These are phyloP conservation scores for Candida yuanshanica DNA, from an alignment of 805 yeast genomes.

Conservation along the genomic window DNA sequence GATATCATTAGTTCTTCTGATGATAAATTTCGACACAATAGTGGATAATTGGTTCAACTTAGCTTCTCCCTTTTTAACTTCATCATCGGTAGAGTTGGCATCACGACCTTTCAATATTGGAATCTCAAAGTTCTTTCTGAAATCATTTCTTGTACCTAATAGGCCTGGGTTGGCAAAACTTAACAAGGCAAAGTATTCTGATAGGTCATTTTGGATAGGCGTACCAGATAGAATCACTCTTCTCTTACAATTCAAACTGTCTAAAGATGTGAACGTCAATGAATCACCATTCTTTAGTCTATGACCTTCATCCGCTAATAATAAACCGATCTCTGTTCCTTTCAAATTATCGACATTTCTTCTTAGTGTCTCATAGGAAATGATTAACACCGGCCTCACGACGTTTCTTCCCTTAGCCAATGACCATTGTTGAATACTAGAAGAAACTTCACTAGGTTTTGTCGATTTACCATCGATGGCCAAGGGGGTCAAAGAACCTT, in stretches of 20 bases:
- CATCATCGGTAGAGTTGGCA: conserved; percentile 80
- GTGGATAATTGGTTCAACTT: conserved; percentile 67
- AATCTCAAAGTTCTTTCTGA: conserved; percentile 77
- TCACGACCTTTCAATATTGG: conserved; percentile 84
- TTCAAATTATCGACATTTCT: conserved; percentile 73
- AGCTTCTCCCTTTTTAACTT: conserved; percentile 58
- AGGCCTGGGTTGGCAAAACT: conserved; percentile 94
- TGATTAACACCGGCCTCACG: conserved; percentile 88
- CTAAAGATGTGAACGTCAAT: conserved; percentile 79
- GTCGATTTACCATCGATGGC: conserved; percentile 90
- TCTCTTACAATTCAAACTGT: conserved; percentile 77
- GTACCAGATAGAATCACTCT: conserved; percentile 94
- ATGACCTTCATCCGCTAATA: conserved; percentile 86
- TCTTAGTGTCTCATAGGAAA: conserved; percentile 89
- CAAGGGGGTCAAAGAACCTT: conserved; percentile 79
- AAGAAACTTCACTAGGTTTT: conserved; percentile 61
- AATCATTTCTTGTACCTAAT: conserved; percentile 77
- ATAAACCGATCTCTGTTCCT: conserved; percentile 75
- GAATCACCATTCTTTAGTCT: conserved; percentile 86
- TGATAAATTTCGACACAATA: conserved; percentile 83
- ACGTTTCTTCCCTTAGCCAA: conserved; percentile 80
- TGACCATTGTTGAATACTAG: conserved; percentile 77
- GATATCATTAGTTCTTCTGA: conserved; percentile 92
- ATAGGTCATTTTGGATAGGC: conserved; percentile 91
- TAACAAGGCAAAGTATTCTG: conserved; percentile 86